These are phyloP conservation scores for Pterocarpus santalinus DNA, from an alignment of 306 rosid genomes.

Conservation along the genomic window DNA sequence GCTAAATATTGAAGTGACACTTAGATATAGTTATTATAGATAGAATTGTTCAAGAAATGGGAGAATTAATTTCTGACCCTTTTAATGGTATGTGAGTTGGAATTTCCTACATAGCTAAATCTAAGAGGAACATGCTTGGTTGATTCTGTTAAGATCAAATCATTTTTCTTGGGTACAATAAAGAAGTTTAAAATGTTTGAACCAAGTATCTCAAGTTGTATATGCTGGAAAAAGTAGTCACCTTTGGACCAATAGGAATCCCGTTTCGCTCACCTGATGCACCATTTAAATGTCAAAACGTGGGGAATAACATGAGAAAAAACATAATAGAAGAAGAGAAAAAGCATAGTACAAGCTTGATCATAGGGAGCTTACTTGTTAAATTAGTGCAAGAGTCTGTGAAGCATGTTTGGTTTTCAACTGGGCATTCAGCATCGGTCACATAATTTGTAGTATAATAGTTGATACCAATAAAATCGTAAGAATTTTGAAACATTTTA, in stretches of 20 bases:
- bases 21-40: neutral
- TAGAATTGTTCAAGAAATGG: neutral
- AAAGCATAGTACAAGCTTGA: neutral
- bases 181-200: neutral
- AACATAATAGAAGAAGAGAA: neutral
- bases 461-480: conserved; percentile 60
- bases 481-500: conserved; percentile 46
- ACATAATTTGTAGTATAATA: conserved; percentile 54
- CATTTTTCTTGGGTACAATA: neutral
- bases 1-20: no score
- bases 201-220: neutral
- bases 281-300: neutral
- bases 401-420: conserved; percentile 3
- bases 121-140: neutral
- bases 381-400: conserved; percentile 42
- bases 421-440: conserved; percentile 41
- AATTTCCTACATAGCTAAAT: no score
- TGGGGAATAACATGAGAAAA: neutral
- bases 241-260: conserved; percentile 59
- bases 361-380: conserved; percentile 29
- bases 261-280: conserved; percentile 56
- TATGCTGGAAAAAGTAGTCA: neutral
- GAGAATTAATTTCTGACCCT: no score
- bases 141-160: neutral
- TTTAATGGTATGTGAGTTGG: no score